A percentile compares a stretch with the other conserved stretches of the same genome.
These are phyloP conservation scores for Postia placenta DNA, from an alignment of 768 basidiomycete species.

Conservation along the genomic window DNA sequence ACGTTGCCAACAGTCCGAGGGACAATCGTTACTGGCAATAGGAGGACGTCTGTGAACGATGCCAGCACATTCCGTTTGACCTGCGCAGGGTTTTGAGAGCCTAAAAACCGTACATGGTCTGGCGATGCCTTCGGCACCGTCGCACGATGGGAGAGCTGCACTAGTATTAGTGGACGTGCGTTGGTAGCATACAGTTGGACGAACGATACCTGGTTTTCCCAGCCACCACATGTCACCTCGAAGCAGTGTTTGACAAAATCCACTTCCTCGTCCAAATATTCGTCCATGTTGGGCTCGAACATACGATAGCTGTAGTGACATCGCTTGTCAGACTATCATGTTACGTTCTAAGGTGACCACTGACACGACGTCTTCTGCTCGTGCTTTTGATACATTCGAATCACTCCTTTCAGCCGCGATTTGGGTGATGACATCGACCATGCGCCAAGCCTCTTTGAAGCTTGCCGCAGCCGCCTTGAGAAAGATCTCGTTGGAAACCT, in stretches of 20 bases:
- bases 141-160: constrained; percentile 19
- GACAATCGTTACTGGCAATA: constrained; percentile 94
- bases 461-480: constrained; percentile 85
- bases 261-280: constrained; percentile 92
- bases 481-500: constrained; percentile 64
- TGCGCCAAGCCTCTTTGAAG: constrained; percentile 82
- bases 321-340: not conserved
- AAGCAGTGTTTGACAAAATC: constrained; percentile 73
- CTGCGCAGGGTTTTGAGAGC: constrained; percentile 81
- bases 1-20: constrained; percentile 58
- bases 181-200: not conserved
- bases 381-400: constrained; percentile 37
- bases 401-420: constrained; percentile 41
- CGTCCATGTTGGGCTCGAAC: constrained; percentile 97
- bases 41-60: constrained; percentile 82
- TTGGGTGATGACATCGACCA: constrained; percentile 71
- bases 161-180: constrained; percentile 2
- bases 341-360: constrained; percentile 20
- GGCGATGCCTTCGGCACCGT: constrained; percentile 9
- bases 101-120: constrained; percentile 58
- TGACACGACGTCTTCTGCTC: constrained; percentile 82
- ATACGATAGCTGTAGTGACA: constrained; percentile 64
- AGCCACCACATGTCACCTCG: constrained; percentile 67
- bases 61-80: constrained; percentile 91
- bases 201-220: constrained; percentile 66